phyloP scores from a whole-genome alignment of 805 yeast genomes.

The Hanseniaspora hatyaiensis region DNA sequence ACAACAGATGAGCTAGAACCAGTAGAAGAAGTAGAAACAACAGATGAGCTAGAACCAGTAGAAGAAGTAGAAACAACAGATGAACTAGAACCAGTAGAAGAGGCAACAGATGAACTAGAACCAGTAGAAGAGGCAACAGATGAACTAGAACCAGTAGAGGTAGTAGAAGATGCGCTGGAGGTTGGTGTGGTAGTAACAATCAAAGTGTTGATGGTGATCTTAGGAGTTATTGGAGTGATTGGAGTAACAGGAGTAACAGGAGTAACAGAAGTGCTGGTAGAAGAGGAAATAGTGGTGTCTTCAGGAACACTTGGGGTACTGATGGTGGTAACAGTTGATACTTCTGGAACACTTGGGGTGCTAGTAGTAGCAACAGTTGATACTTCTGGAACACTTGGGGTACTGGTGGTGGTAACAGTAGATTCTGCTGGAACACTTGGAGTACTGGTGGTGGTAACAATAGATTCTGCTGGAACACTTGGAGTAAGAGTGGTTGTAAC shows the following conservation, averaged over 20 bases:
- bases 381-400: conserved; percentile 8
- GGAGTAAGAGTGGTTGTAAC: conserved; percentile 19
- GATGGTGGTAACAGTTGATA: conserved; percentile 16
- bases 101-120: neutral
- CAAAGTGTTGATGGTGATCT: neutral
- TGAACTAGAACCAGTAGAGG: conserved; percentile 25
- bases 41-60: neutral
- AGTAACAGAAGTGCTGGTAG: neutral
- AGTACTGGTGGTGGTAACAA: conserved; percentile 18
- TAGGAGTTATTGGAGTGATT: conserved; percentile 9
- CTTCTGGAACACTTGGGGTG: neutral
- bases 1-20: neutral
- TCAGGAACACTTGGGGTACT: conserved; percentile 17
- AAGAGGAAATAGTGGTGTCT: neutral
- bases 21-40: conserved; percentile 1
- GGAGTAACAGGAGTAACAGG: conserved; percentile 5
- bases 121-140: conserved; percentile 17
- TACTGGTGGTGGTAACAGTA: conserved; percentile 18
- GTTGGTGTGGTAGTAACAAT: conserved; percentile 26
- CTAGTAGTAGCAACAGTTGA: conserved; percentile 17
- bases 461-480: conserved; percentile 14
- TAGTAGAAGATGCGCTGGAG: conserved; percentile 25
- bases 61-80: neutral
- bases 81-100: neutral
- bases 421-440: conserved; percentile 19